These are phyloP conservation scores for Aspergillus affinis DNA, from an alignment of 495 filamentous ascomycete genomes.

Conservation along the genomic window DNA sequence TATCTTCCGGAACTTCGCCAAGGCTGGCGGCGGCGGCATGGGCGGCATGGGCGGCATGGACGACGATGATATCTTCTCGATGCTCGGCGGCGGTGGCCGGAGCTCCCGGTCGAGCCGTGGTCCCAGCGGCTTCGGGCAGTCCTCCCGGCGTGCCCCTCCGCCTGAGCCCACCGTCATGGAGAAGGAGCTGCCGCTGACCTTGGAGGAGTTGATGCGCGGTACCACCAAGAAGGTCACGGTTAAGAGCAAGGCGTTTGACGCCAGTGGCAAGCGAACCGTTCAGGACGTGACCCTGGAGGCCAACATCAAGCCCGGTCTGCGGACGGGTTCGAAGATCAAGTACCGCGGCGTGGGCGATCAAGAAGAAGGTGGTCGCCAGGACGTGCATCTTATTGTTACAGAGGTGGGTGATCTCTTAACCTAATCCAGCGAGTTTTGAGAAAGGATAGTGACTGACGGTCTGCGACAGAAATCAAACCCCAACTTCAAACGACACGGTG, in stretches of 20 bases:
- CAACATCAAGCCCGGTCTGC: slow-evolving; percentile 89
- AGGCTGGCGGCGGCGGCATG: slow-evolving; percentile 47
- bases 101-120: slow-evolving; percentile 35
- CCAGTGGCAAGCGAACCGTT: slow-evolving; percentile 74
- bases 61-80: slow-evolving; percentile 55
- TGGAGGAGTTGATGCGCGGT: slow-evolving; percentile 86
- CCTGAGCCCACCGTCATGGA: slow-evolving; percentile 91
- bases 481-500: slow-evolving; percentile 77
- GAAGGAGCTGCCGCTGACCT: slow-evolving; percentile 71
- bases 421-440: neutral
- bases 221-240: slow-evolving; percentile 95
- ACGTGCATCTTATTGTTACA: slow-evolving; percentile 88
- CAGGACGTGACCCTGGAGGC: slow-evolving; percentile 91
- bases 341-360: slow-evolving; percentile 95
- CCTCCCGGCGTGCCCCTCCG: slow-evolving; percentile 51
- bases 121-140: slow-evolving; percentile 45
- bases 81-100: slow-evolving; percentile 40
- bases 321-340: slow-evolving; percentile 96
- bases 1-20: slow-evolving; percentile 81
- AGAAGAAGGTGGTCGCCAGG: slow-evolving; percentile 95
- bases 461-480: slow-evolving; percentile 77
- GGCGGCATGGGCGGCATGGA: slow-evolving; percentile 51
- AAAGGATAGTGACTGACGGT: slow-evolving; percentile 22
- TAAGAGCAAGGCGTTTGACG: slow-evolving; percentile 91
- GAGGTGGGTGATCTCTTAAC: slow-evolving; percentile 63